These are phyloP conservation scores for Penicillium bialowiezense DNA, from an alignment of 495 filamentous ascomycete species.

Conservation along the genomic window DNA sequence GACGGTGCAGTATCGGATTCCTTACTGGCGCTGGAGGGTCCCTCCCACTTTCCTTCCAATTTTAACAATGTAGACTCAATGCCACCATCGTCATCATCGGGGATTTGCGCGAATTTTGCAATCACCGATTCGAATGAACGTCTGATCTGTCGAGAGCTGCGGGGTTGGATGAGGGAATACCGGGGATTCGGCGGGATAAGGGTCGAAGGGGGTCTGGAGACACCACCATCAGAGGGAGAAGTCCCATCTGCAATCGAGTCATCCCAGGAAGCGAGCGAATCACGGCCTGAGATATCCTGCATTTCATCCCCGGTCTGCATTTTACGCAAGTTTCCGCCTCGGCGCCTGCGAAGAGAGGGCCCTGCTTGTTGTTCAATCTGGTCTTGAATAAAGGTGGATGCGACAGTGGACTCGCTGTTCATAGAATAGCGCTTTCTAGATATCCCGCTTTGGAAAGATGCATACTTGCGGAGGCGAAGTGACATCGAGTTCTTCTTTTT, in stretches of 20 bases:
- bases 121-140: constrained; percentile 91
- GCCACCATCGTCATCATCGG: constrained; percentile 91
- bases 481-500: constrained; percentile 31
- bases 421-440: constrained; percentile 55
- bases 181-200: constrained; percentile 41
- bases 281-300: constrained; percentile 58
- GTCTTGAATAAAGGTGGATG: constrained; percentile 33
- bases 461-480: constrained; percentile 56
- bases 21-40: constrained; percentile 3
- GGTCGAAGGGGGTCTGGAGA: constrained; percentile 31
- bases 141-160: constrained; percentile 72
- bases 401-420: constrained; percentile 57
- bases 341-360: constrained; percentile 73
- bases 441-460: constrained; percentile 72
- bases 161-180: constrained; percentile 67
- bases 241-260: constrained; percentile 57
- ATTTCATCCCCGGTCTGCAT: constrained; percentile 71
- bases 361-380: constrained; percentile 34
- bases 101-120: constrained; percentile 81
- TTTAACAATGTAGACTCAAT: constrained; percentile 89
- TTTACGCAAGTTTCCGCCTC: constrained; percentile 84
- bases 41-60: constrained; percentile 77
- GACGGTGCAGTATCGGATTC: not conserved
- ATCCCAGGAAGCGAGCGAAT: constrained; percentile 67
- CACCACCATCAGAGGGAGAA: constrained; percentile 18